Percentiles rank a stretch among this genome's conserved stretches.
Conservation (phyloP, 75 land plant species). For the Pinus taeda region DNA sequence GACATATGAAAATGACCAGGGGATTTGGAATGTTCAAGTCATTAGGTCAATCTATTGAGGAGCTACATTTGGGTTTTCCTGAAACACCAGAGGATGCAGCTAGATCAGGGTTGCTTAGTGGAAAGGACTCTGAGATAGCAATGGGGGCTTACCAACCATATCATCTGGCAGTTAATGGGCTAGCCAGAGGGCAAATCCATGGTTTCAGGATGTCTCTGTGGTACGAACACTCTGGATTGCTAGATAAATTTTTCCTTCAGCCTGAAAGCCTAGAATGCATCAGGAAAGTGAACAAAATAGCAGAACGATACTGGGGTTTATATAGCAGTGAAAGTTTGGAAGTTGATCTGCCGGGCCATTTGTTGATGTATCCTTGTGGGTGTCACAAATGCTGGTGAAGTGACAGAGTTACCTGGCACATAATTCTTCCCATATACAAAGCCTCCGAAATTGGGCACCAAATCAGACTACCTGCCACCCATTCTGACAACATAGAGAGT, state of each 20-base stretch:
- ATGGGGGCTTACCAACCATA: slow-evolving; percentile 94
- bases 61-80: slow-evolving; percentile 88
- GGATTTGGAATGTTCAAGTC: slow-evolving; percentile 85
- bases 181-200: slow-evolving; percentile 70
- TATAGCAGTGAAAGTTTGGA: slow-evolving; percentile 52
- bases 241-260: slow-evolving; percentile 58
- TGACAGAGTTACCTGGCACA: slow-evolving; percentile 63
- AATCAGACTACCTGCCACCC: slow-evolving; percentile 63
- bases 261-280: slow-evolving; percentile 72
- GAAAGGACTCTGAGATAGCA: slow-evolving; percentile 92
- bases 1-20: slow-evolving; percentile 57
- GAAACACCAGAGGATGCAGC: slow-evolving; percentile 83
- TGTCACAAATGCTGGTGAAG: slow-evolving; percentile 49
- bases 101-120: slow-evolving; percentile 78
- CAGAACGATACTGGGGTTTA: slow-evolving; percentile 73
- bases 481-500: slow-evolving; percentile 74
- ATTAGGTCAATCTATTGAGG: slow-evolving; percentile 90
- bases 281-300: slow-evolving; percentile 66
- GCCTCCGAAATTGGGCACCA: slow-evolving; percentile 66
- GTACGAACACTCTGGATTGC: slow-evolving; percentile 87
- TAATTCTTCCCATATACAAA: slow-evolving; percentile 81
- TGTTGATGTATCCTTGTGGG: slow-evolving; percentile 72
- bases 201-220: slow-evolving; percentile 90
- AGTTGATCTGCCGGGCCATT: slow-evolving; percentile 78
- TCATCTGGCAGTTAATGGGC: slow-evolving; percentile 42